A percentile compares a stretch with the other conserved stretches of the same genome.
Conservation (phyloP, 208 protist species). For the Trypanosoma caninum region DNA sequence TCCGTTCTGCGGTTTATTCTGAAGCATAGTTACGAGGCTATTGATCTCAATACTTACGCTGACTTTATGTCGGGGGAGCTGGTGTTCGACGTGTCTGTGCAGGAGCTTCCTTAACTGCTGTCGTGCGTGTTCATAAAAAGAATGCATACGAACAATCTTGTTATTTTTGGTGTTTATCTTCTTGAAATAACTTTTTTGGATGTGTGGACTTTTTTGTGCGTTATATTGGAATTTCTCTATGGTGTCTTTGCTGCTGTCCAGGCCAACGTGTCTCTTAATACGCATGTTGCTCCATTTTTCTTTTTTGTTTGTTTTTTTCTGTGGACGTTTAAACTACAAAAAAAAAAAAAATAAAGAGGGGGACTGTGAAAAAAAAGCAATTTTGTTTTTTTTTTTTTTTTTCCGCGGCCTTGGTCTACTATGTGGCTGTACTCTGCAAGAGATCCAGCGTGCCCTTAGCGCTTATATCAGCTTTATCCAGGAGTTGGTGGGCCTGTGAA, state of each 20-base stretch:
- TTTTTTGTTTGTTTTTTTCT: background rate
- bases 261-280: too few species aligned
- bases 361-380: background rate
- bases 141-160: too few species aligned
- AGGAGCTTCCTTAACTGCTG: conserved; percentile 19
- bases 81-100: conserved; percentile 57
- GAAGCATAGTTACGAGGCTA: conserved; percentile 53
- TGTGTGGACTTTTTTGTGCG: too few species aligned
- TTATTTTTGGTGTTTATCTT: too few species aligned
- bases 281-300: background rate
- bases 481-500: conserved; percentile 2
- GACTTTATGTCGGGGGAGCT: conserved; percentile 66
- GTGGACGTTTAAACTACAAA: too few species aligned
- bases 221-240: too few species aligned
- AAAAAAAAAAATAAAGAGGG: too few species aligned
- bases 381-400: background rate
- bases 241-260: too few species aligned
- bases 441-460: background rate
- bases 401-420: background rate
- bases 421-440: conserved; percentile 6
- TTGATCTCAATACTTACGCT: conserved; percentile 57
- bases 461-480: conserved; percentile 5
- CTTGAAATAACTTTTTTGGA: too few species aligned
- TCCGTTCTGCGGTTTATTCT: conserved; percentile 70
- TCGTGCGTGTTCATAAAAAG: background rate